Evolutionary conservation across 2,329 filamentous ascomycete species (phyloP).

Genomic region (Elsinoe perseae): DNA sequence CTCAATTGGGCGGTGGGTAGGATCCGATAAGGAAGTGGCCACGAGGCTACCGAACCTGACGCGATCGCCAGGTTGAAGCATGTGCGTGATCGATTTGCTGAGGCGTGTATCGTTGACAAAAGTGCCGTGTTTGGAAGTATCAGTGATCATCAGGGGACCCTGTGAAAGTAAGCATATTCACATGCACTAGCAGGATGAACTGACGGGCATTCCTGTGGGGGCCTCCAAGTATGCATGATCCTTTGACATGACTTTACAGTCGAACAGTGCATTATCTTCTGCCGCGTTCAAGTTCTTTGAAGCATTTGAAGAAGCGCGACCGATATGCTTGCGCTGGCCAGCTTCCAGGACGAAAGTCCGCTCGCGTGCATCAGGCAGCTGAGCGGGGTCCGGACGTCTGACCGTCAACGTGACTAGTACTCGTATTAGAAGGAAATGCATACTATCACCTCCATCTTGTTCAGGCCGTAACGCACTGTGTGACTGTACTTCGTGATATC

Average conservation of each 20-base stretch:
- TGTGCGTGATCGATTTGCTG: conserved; percentile 17
- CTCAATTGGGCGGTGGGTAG: conserved; percentile 2
- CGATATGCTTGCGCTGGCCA: conserved; percentile 30
- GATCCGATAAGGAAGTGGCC: neutral
- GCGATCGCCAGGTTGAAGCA: conserved; percentile 24
- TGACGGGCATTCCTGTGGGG: conserved; percentile 12
- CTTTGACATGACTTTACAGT: conserved; percentile 32
- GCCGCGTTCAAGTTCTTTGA: conserved; percentile 27
- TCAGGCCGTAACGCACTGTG: neutral
- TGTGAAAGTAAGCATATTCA: conserved; percentile 10
- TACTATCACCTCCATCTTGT: neutral
- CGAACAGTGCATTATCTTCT: conserved; percentile 29
- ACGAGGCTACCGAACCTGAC: conserved; percentile 29
- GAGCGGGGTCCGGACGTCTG: neutral
- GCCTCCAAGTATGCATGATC: conserved; percentile 28
- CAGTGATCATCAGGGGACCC: conserved; percentile 25
- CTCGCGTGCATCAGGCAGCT: conserved; percentile 9
- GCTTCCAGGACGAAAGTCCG: conserved; percentile 29
- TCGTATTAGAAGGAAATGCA: neutral
- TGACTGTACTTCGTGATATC: neutral
- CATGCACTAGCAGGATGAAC: neutral
- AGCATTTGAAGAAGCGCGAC: conserved; percentile 37
- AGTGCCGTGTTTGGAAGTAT: conserved; percentile 31
- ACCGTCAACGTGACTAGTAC: conserved; percentile 1
- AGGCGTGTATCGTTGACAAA: conserved; percentile 28